Evolutionary conservation across 192 early-diverging fungal genomes (phyloP), one percentile per base, ranked within the genome.

Genomic region (Geosiphon pyriformis): DNA sequence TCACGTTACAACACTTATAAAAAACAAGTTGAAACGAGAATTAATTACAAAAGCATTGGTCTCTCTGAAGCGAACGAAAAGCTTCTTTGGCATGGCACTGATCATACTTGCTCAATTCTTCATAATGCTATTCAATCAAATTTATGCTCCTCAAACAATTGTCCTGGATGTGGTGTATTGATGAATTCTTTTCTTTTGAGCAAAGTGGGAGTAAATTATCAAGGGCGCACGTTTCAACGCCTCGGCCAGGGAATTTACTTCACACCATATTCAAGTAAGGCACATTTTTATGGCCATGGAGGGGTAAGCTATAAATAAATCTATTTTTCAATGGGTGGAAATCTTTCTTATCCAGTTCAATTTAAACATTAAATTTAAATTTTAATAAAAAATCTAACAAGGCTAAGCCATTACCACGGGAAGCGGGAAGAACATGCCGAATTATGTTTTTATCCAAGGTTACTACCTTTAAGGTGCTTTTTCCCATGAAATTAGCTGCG

Each of bases 161-260:
- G 67, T n/a, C 33, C 58, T 33, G 55, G 56, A 0, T 69, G 67
- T 37, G 67, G 67, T 1, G 49, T 69, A 22, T 23, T 69, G 1
- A 69, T 69, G 37, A 69, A 69, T 33, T 49, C 57, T 10, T 69
- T 69, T 20, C 20, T 20, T 4, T n/a, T 52, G 50, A 52, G 20
- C 2, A 23, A 64, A 46, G 61, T 53, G 4, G 61, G 61, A 23
- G 2, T 52, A 1, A 69, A 69, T 23, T 22, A 52, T 2, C 67
- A 52, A 27, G 29, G 47, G 2, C 20, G 50, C 4, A 31, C 33
- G 1, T 61, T 50, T 10, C 67, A 69, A 59, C 34, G 67, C 1
- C 29, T 69, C 4, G 67, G 67, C 0, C 55, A 55, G 23, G 67
- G 67, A 17, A 3, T 69, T 2, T 69, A 69, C 32, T 69, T 69